Evolutionary conservation across 2,329 filamentous ascomycete species (phyloP), one percentile per base, ranked within the genome.

Genomic region (Clonostachys rosea): DNA sequence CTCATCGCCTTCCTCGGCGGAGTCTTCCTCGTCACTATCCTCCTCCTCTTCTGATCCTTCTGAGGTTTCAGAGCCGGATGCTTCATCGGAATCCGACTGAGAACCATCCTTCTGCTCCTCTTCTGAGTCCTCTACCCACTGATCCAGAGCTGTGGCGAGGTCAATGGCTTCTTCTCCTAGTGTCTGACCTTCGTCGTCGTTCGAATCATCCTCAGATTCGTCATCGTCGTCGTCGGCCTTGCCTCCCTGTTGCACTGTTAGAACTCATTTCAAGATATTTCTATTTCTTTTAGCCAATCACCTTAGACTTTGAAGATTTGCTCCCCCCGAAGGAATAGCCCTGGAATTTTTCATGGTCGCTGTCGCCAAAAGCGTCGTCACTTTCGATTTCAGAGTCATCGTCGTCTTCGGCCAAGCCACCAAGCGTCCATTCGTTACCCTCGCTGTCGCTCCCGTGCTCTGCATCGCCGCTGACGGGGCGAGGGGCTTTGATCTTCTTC

Each of bases 321-420:
- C 70, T 75, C 11, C 76, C 77, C 2, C 75, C 58, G 50, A 83
- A 83, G 1, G 73, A 59, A 57, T 86, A 95, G 11, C 83, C 88
- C 53, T 90, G 83, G 54, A 95, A 95, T 52, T 78, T 79, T 61
- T 95, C 91, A 59, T 94, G 85, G 59, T 96, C 91, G 57, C 89
- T 94, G 54, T 89, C 85, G 5, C 90, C 89, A 73, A 96, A 90
- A 3, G 92, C 91, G 58, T 95, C 89, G 61, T 84, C 81, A 56
- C 78, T 82, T 54, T 84, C 82, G 46, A 84, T 78, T 50, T 84
- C 81, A 6, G 80, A 84, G 55, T 84, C 81, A 17, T 83, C 76
- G 36, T 83, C 80, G 34, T 77, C 76, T 14, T 70, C 71, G 18
- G 71, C 73, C 6, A 81, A 50, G 11, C 67, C 73, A 24, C 91